Conservation (phyloP, 345 rosid species). For the Camelina neglecta region DNA sequence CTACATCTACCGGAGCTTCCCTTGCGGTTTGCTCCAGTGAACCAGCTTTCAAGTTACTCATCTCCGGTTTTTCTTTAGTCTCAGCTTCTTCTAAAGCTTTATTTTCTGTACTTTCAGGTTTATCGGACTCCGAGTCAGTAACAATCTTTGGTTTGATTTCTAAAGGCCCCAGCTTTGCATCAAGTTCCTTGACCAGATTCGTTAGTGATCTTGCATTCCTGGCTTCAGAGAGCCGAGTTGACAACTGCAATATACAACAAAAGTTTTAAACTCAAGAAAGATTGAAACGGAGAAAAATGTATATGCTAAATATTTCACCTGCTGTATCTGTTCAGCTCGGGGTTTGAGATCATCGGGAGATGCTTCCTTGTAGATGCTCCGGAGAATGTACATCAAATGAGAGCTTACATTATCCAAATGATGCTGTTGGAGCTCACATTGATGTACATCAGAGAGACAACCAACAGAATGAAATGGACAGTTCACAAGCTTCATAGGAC, state of each 20-base stretch:
- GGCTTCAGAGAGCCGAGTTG: slow-evolving; percentile 51
- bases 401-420: slow-evolving; percentile 53
- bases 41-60: slow-evolving; percentile 3
- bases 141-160: slow-evolving; percentile 41
- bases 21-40: slow-evolving; percentile 19
- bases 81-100: slow-evolving; percentile 37
- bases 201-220: slow-evolving; percentile 63
- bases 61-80: slow-evolving; percentile 25
- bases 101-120: slow-evolving; percentile 19
- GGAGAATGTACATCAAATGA: slow-evolving; percentile 68
- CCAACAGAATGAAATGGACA: slow-evolving; percentile 85
- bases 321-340: slow-evolving; percentile 60
- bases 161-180: slow-evolving; percentile 68
- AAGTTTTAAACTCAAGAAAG: not conserved
- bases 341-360: slow-evolving; percentile 58
- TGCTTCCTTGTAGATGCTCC: slow-evolving; percentile 59
- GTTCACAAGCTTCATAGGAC: slow-evolving; percentile 82
- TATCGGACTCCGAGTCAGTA: slow-evolving; percentile 5
- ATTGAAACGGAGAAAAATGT: not conserved
- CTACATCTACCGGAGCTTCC: slow-evolving; percentile 10
- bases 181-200: slow-evolving; percentile 61
- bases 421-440: slow-evolving; percentile 60
- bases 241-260: slow-evolving; percentile 51
- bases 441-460: slow-evolving; percentile 64
- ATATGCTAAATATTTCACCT: slow-evolving; percentile 44